phyloP scores from a whole-genome alignment of 2,329 filamentous ascomycete species.

The Epichloe coenophiala region DNA sequence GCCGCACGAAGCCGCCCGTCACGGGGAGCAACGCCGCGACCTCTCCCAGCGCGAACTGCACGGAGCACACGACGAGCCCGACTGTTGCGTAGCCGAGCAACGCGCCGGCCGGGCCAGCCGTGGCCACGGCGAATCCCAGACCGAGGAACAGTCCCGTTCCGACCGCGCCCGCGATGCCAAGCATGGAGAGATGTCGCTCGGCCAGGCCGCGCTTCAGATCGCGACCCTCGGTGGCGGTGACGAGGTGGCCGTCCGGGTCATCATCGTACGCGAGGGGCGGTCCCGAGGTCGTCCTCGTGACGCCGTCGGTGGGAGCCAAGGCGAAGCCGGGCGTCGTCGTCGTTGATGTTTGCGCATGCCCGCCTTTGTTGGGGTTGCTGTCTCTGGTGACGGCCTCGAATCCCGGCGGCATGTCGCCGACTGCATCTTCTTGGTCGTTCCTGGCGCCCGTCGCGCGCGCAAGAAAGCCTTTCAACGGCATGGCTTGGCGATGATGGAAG shows the following conservation, averaged over 20 bases:
- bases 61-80: constrained; percentile 41
- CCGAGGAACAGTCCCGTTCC: constrained; percentile 49
- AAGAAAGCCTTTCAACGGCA: no score
- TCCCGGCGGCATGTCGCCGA: no score
- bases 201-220: constrained; percentile 28
- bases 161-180: constrained; percentile 48
- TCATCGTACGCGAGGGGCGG: not conserved
- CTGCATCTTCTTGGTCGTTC: no score
- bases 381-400: no score
- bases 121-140: constrained; percentile 38
- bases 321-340: not conserved
- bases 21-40: constrained; percentile 46
- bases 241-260: constrained; percentile 26
- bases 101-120: constrained; percentile 33
- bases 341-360: not conserved
- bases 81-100: constrained; percentile 40
- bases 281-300: constrained; percentile 1
- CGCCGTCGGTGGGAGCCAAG: not conserved
- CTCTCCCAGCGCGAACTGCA: constrained; percentile 47
- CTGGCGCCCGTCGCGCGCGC: no score
- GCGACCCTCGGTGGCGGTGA: constrained; percentile 34
- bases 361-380: not conserved
- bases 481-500: no score
- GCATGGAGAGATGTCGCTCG: constrained; percentile 42
- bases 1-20: constrained; percentile 49